These are phyloP conservation scores for Pholiota adiposa DNA, from an alignment of 1,284 basidiomycete genomes.

Conservation along the genomic window DNA sequence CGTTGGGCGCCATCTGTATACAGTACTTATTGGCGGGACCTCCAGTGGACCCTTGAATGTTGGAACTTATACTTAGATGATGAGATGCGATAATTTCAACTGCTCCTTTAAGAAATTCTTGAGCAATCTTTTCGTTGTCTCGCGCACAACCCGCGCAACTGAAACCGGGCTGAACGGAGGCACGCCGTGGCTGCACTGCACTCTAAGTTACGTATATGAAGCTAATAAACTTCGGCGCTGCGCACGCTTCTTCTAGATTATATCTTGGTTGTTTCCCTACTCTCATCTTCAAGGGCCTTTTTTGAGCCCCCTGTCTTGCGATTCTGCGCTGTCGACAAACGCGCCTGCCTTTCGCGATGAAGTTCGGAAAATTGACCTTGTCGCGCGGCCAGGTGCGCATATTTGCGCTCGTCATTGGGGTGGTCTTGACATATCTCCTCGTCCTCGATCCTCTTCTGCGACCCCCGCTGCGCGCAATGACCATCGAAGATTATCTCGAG, in stretches of 20 bases:
- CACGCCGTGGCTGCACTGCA: not conserved
- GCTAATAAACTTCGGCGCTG: not conserved
- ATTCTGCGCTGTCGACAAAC: not conserved
- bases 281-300: not conserved
- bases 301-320: not conserved
- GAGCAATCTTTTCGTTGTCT: not conserved
- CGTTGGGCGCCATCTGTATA: not conserved
- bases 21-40: too few relatives aligned
- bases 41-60: not conserved
- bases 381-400: not conserved
- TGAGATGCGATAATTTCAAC: not conserved
- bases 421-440: not conserved
- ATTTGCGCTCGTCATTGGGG: not conserved
- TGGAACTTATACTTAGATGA: not conserved
- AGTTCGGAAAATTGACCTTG: not conserved
- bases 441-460: not conserved
- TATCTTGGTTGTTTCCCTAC: not conserved
- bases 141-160: not conserved
- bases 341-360: not conserved
- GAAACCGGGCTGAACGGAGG: not conserved
- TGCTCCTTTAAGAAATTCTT: not conserved
- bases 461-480: constrained; percentile 1
- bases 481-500: not conserved
- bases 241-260: not conserved
- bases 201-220: not conserved